Conservation (phyloP, 2,329 filamentous ascomycete species). For the Fusarium torreyae region DNA sequence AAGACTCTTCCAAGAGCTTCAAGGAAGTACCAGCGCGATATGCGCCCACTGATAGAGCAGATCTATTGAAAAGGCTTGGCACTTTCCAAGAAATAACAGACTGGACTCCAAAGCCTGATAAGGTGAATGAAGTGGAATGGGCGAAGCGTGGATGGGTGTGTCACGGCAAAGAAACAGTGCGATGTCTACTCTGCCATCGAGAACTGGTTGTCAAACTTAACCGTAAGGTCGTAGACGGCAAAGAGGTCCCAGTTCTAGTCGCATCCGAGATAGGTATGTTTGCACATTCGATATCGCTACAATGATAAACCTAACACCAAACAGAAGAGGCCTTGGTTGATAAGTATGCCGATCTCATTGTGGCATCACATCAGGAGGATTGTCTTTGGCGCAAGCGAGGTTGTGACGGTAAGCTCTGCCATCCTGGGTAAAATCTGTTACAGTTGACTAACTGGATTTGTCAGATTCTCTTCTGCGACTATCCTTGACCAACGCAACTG, state of each 20-base stretch:
- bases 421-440: constrained; percentile 19
- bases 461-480: constrained; percentile 73
- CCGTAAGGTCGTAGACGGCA: constrained; percentile 70
- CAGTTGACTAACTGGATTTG: constrained; percentile 40
- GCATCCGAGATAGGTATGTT: constrained; percentile 71
- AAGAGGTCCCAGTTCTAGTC: constrained; percentile 66
- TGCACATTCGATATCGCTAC: background rate
- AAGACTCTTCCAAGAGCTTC: constrained; percentile 39
- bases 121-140: constrained; percentile 92
- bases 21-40: constrained; percentile 73
- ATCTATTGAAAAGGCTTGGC: constrained; percentile 84
- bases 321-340: constrained; percentile 78
- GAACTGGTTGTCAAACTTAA: constrained; percentile 87
- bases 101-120: constrained; percentile 93
- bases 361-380: constrained; percentile 81
- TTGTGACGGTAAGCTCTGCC: constrained; percentile 78
- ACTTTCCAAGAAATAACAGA: constrained; percentile 92
- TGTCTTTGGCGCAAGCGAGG: constrained; percentile 90
- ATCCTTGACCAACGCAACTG: constrained; percentile 73
- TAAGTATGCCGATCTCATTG: constrained; percentile 81
- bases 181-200: constrained; percentile 87
- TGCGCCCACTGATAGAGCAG: constrained; percentile 86
- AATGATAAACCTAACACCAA: constrained; percentile 39
- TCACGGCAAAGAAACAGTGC: constrained; percentile 84
- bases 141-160: constrained; percentile 94